Conservation (phyloP, 306 rosid genomes). For the Cucumis hystrix region DNA sequence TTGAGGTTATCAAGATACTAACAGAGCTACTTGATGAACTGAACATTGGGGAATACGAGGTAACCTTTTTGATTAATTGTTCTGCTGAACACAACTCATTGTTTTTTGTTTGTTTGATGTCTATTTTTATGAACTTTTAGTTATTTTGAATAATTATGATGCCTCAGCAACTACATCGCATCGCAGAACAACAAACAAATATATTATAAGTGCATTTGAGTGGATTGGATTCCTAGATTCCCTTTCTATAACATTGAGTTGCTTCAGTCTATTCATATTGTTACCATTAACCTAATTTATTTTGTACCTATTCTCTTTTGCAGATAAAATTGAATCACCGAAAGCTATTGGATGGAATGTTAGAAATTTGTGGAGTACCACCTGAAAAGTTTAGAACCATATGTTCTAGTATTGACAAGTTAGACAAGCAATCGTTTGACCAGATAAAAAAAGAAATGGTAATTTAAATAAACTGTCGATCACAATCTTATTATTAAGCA, state of each 20-base stretch:
- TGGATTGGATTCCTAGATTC: slow-evolving; percentile 1
- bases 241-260: background rate
- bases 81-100: background rate
- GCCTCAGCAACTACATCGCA: background rate
- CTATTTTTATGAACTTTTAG: background rate
- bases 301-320: slow-evolving; percentile 10
- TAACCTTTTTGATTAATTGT: slow-evolving; percentile 9
- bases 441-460: slow-evolving; percentile 88
- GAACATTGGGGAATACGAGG: slow-evolving; percentile 83
- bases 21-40: slow-evolving; percentile 86
- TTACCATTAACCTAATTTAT: background rate
- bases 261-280: background rate
- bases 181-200: background rate
- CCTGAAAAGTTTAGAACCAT: slow-evolving; percentile 87
- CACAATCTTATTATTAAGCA: background rate
- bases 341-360: slow-evolving; percentile 82
- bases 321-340: slow-evolving; percentile 92
- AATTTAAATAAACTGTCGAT: slow-evolving; percentile 5
- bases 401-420: slow-evolving; percentile 89
- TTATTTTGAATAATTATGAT: background rate
- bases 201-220: background rate
- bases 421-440: slow-evolving; percentile 80
- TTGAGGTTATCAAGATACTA: slow-evolving; percentile 72
- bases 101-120: background rate
- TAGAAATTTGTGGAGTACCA: slow-evolving; percentile 89